Percentiles rank a stretch among this genome's conserved stretches.
These are phyloP conservation scores for Pezicula rhizophila DNA, from an alignment of 2,329 filamentous ascomycete genomes.

Conservation along the genomic window DNA sequence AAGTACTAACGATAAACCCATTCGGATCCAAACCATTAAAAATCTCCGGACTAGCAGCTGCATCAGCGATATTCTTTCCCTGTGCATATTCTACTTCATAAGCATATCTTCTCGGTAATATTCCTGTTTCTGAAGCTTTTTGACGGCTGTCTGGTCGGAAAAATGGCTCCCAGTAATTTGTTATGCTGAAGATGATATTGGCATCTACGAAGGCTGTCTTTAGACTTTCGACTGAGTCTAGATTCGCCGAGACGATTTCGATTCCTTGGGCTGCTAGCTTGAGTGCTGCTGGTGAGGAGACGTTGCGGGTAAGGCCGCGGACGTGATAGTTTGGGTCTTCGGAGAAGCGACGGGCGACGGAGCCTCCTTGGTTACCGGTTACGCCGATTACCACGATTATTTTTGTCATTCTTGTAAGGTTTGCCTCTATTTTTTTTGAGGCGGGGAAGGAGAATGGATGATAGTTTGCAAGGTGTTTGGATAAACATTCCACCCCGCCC, in stretches of 20 bases:
- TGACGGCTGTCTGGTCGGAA: constrained; percentile 36
- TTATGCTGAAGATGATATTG: constrained; percentile 47
- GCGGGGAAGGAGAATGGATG: too few species aligned
- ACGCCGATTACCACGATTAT: constrained; percentile 37
- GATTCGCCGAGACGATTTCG: constrained; percentile 37
- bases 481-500: too few species aligned
- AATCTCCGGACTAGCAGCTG: constrained; percentile 35
- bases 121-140: constrained; percentile 31
- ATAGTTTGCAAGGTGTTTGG: too few species aligned
- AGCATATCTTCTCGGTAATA: constrained; percentile 37
- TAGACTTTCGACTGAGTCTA: constrained; percentile 34
- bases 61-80: constrained; percentile 50
- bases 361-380: constrained; percentile 44
- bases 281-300: constrained; percentile 29
- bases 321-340: constrained; percentile 33
- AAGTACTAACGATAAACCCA: constrained; percentile 41
- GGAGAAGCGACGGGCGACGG: constrained; percentile 39
- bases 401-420: constrained; percentile 8
- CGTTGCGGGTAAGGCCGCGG: constrained; percentile 40
- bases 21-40: constrained; percentile 35
- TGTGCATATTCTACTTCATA: constrained; percentile 44
- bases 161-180: constrained; percentile 49
- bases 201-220: constrained; percentile 36
- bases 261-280: constrained; percentile 31
- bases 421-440: too few species aligned